Evolutionary conservation across 2,329 filamentous ascomycete species (phyloP), one percentile per base, ranked within the genome.

Genomic region (Pseudocercospora macadamiae): DNA sequence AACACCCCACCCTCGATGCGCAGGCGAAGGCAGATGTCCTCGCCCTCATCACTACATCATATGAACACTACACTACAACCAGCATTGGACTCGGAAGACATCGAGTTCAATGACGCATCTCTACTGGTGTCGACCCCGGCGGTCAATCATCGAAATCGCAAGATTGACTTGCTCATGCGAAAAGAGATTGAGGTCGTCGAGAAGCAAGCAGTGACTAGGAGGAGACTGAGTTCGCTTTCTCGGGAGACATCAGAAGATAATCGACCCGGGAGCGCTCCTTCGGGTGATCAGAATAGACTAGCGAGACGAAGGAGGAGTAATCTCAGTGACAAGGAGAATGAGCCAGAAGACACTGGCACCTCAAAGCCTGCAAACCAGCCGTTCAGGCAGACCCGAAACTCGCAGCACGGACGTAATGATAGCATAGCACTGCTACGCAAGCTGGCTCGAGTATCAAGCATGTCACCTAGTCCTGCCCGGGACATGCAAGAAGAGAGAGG

Each of bases 91-190:
- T 19, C 71, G 64, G 57, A 66, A 57, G 74, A 74, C 8, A 73
- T 79, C 14, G 78, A 81, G 32, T 75, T 82, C 57, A 76, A 78
- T 54, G 73, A 75, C 18, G 74, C 72, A 16, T 79, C 77, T 12
- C 66, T 82, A 36, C 73, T 81, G 4, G 76, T 77, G 3, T 81
- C 79, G 3, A 82, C 80, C 2, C 80, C 80, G 12, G 73, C 74
- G 70, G 64, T 65, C 8, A 66, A 79, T 69, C 57, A 34, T 54
- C 60, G 55, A 9, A 58, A 65, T 34, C 75, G 72, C 1, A 68
- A 66, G 28, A 69, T 81, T 23, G 77, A 80, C 59, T 73, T 76
- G 36, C 75, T 80, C 47, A 70, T 76, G 45, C 71, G 75, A 60
- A 69, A 73, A 16, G 79, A 80, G 60, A 71, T 76, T 12, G 74